Conservation (phyloP, 768 basidiomycete genomes). For the Boletus speciosus region DNA sequence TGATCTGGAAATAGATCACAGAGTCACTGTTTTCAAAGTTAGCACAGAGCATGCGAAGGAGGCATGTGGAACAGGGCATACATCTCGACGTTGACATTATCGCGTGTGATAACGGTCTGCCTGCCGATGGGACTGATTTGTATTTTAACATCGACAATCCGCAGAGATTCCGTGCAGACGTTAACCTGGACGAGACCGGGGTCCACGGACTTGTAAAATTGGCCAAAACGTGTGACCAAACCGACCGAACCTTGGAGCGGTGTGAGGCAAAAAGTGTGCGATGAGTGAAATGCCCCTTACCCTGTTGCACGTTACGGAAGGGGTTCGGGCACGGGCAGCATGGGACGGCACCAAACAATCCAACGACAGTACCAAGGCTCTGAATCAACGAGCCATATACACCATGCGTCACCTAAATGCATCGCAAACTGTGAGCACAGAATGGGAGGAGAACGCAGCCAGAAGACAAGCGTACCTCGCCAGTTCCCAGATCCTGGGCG, state of each 20-base stretch:
- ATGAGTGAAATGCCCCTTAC: conserved; percentile 32
- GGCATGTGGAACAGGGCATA: conserved; percentile 23
- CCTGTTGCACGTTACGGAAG: conserved; percentile 82
- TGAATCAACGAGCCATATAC: conserved; percentile 82
- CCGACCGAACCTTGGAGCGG: conserved; percentile 70
- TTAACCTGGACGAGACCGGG: conserved; percentile 91
- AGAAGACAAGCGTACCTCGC: conserved; percentile 38
- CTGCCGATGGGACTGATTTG: conserved; percentile 87
- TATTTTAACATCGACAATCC: conserved; percentile 91
- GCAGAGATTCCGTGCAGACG: conserved; percentile 87
- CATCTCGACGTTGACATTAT: conserved; percentile 96
- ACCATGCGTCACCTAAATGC: conserved; percentile 67
- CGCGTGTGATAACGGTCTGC: conserved; percentile 89
- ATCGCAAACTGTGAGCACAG: background rate
- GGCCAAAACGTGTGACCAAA: conserved; percentile 87
- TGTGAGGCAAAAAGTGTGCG: conserved; percentile 15
- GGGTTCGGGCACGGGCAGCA: conserved; percentile 86
- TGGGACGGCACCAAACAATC: conserved; percentile 71
- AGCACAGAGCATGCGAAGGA: background rate
- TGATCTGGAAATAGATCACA: conserved; percentile 90
- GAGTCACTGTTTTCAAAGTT: conserved; percentile 58
- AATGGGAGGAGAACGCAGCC: background rate
- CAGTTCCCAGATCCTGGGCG: conserved; percentile 80
- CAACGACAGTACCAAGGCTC: conserved; percentile 61
- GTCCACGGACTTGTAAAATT: conserved; percentile 95